A percentile compares a stretch with the other conserved stretches of the same genome.
Evolutionary conservation across 225 moss, liverwort and hornwort species (phyloP).

Genomic region (Climacium dendroides): DNA sequence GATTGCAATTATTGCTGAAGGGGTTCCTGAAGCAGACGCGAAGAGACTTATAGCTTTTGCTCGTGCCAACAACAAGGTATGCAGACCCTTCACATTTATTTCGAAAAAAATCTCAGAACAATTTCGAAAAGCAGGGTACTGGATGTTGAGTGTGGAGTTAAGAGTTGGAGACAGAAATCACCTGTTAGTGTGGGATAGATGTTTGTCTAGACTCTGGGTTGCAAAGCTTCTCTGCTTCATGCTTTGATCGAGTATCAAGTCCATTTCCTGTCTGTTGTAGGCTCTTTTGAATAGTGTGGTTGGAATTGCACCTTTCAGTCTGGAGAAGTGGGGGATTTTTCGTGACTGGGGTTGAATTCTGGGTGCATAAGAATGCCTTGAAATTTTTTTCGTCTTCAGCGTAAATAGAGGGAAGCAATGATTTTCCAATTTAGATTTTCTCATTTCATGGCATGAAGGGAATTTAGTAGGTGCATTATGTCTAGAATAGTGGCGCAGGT

Average conservation of each 20-base stretch:
- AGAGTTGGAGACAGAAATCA: background rate
- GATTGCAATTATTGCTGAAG: slow-evolving; percentile 88
- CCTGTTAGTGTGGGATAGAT: background rate
- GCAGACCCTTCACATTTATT: background rate
- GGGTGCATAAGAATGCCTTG: background rate
- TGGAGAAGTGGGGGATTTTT: background rate
- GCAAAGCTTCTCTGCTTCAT: background rate
- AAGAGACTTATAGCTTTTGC: slow-evolving; percentile 83
- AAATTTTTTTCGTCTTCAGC: background rate
- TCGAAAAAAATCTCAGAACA: background rate
- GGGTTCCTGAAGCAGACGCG: slow-evolving; percentile 83
- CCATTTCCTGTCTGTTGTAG: background rate
- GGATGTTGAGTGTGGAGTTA: background rate
- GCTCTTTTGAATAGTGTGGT: background rate
- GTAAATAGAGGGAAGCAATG: background rate
- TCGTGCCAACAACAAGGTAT: slow-evolving; percentile 71
- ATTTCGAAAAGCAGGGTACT: background rate
- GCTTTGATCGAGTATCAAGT: background rate
- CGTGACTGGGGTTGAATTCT: background rate
- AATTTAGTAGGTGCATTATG: background rate
- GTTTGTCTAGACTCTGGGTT: background rate
- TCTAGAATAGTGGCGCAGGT: background rate
- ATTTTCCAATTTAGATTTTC: background rate
- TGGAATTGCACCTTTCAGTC: background rate
- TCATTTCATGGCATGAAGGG: background rate